phyloP scores from a whole-genome alignment of 1,284 basidiomycete species.

The Malassezia dermatis region DNA sequence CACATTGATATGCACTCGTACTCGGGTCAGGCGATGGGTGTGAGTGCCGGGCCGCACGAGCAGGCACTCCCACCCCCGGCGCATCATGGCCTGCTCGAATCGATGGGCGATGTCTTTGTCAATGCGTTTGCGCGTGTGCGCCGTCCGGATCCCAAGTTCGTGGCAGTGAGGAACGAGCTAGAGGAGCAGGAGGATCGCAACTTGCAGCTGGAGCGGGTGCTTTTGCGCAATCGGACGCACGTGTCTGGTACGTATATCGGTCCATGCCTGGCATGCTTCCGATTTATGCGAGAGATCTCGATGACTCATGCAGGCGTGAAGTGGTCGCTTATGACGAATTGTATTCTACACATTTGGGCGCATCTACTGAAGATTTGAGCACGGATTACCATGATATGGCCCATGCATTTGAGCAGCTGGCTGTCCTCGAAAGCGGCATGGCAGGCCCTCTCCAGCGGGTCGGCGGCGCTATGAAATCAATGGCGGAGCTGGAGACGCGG shows the following conservation, averaged over 20 bases:
- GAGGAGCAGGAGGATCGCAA: conserved; percentile 92
- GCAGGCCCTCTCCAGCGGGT: conserved; percentile 92
- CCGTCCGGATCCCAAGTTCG: conserved; percentile 90
- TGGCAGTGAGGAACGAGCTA: conserved; percentile 76
- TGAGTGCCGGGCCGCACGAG: conserved; percentile 5
- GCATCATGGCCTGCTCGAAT: conserved; percentile 54
- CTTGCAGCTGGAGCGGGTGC: conserved; percentile 57
- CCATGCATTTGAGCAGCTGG: conserved; percentile 85
- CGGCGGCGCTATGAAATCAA: conserved; percentile 84
- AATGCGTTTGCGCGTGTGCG: conserved; percentile 89
- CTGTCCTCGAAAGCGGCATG: conserved; percentile 93
- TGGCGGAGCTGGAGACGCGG: conserved; percentile 29
- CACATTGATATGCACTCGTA: conserved; percentile 47
- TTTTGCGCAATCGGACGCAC: conserved; percentile 28
- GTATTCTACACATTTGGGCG: conserved; percentile 32
- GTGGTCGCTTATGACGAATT: conserved; percentile 32
- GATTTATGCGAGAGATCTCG: conserved; percentile 2
- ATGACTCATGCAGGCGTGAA: conserved; percentile 20
- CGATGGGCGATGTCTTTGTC: conserved; percentile 83
- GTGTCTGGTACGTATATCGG: conserved; percentile 59
- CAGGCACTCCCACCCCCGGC: conserved; percentile 16
- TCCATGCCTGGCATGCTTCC: neutral
- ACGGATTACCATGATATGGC: conserved; percentile 94
- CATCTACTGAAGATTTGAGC: conserved; percentile 54
- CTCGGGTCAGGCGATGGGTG: conserved; percentile 17